A percentile compares a stretch with the other conserved stretches of the same genome.
Conservation (phyloP, 257 asterid genomes). For the Solanum chiquidenum region DNA sequence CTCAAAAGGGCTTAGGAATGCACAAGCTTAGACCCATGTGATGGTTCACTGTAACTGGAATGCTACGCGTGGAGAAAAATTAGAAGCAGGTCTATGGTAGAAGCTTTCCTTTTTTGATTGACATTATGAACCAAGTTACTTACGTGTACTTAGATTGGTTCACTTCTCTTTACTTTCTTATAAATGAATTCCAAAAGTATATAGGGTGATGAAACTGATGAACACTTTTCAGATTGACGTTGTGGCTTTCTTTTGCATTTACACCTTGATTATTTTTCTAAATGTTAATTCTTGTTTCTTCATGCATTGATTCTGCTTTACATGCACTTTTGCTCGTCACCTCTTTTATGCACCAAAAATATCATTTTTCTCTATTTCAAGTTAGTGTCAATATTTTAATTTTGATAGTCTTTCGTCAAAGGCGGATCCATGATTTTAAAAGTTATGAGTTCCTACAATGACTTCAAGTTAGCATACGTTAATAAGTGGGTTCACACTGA, state of each 20-base stretch:
- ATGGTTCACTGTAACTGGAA: neutral
- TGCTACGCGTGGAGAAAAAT: neutral
- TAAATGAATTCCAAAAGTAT: neutral
- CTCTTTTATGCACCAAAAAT: neutral
- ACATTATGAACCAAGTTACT: neutral
- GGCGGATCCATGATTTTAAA: neutral
- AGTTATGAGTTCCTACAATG: neutral
- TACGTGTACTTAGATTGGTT: neutral
- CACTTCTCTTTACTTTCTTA: neutral
- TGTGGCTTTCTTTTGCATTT: neutral
- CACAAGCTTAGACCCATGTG: neutral
- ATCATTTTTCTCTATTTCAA: neutral
- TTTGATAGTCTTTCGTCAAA: neutral
- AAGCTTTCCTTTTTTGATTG: neutral
- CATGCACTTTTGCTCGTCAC: neutral
- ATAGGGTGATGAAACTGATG: neutral
- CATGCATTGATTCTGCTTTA: neutral
- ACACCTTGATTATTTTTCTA: neutral
- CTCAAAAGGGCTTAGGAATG: neutral
- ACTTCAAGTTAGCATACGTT: neutral
- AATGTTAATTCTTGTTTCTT: neutral
- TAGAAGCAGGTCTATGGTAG: neutral
- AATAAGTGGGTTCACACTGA: neutral
- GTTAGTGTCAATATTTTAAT: neutral
- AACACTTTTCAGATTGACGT: neutral